Percentiles rank a stretch among this genome's conserved stretches.
phyloP scores from a whole-genome alignment of 805 yeast species.

The Geotrichum ghanense region DNA sequence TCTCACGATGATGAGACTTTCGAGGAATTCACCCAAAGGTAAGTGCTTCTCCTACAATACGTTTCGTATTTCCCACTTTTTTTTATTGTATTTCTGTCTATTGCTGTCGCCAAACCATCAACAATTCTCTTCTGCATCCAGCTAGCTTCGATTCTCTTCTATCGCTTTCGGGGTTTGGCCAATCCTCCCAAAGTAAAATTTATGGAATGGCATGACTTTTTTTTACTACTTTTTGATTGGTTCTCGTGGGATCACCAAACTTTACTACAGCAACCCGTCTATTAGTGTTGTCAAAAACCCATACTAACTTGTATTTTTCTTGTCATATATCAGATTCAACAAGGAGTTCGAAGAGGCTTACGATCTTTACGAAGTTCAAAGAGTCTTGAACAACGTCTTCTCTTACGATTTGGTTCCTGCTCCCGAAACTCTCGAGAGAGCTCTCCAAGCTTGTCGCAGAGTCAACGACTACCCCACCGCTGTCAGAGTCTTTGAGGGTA shows the following conservation, averaged over 20 bases:
- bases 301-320: slow-evolving; percentile 11
- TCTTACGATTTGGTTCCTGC: slow-evolving; percentile 98
- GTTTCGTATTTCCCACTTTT: background rate
- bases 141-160: too few relatives aligned
- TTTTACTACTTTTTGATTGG: background rate
- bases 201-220: background rate
- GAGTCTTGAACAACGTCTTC: slow-evolving; percentile 95
- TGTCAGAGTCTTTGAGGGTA: slow-evolving; percentile 92
- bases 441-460: slow-evolving; percentile 96
- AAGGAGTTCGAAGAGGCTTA: slow-evolving; percentile 93
- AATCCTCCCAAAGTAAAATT: too few relatives aligned
- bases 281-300: too few relatives aligned
- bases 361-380: slow-evolving; percentile 77
- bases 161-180: too few relatives aligned
- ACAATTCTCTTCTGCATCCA: too few relatives aligned
- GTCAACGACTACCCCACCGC: slow-evolving; percentile 99
- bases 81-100: background rate
- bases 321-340: too few relatives aligned
- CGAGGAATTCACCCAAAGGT: slow-evolving; percentile 66
- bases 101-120: too few relatives aligned
- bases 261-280: too few relatives aligned
- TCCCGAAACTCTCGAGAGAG: slow-evolving; percentile 90
- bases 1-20: slow-evolving; percentile 84
- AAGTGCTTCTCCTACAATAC: background rate
- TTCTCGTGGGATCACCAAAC: background rate